phyloP scores from a whole-genome alignment of 768 basidiomycete genomes.

The Gelatoporia subvermispora region DNA sequence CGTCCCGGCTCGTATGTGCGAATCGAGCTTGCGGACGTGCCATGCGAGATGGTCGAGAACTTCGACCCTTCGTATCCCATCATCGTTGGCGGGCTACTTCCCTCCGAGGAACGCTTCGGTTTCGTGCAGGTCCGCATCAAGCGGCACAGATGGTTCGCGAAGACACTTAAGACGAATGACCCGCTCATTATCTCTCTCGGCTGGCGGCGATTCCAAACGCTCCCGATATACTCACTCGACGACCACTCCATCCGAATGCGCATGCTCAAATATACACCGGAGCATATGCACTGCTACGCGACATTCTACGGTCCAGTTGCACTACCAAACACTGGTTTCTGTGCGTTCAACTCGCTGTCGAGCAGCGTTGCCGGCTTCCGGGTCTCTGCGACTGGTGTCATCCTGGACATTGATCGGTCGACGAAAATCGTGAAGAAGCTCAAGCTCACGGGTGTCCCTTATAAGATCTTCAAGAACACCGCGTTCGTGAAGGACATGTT shows the following conservation, averaged over 20 bases:
- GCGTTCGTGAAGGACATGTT: conserved; percentile 99
- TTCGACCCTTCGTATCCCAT: conserved; percentile 92
- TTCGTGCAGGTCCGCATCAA: conserved; percentile 95
- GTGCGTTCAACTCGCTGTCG: conserved; percentile 86
- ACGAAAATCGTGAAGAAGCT: conserved; percentile 97
- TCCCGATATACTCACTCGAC: conserved; percentile 94
- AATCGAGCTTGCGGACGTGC: conserved; percentile 78
- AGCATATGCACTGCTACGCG: conserved; percentile 99
- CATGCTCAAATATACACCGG: conserved; percentile 99
- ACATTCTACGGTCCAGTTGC: conserved; percentile 95
- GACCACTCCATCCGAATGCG: conserved; percentile 98
- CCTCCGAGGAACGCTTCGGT: conserved; percentile 88
- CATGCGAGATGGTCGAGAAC: conserved; percentile 87
- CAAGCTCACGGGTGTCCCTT: conserved; percentile 92
- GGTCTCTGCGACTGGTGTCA: conserved; percentile 89
- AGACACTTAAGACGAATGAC: conserved; percentile 94
- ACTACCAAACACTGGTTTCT: conserved; percentile 93
- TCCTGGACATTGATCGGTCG: conserved; percentile 88
- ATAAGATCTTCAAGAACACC: conserved; percentile 99
- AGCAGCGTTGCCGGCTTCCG: conserved; percentile 74
- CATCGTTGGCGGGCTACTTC: conserved; percentile 85
- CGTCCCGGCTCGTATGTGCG: conserved; percentile 91
- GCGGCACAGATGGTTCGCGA: conserved; percentile 89
- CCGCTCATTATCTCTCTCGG: conserved; percentile 96
- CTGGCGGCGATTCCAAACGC: conserved; percentile 93